phyloP scores from a whole-genome alignment of 176 grass and related monocot genomes.

The Olyra latifolia region DNA sequence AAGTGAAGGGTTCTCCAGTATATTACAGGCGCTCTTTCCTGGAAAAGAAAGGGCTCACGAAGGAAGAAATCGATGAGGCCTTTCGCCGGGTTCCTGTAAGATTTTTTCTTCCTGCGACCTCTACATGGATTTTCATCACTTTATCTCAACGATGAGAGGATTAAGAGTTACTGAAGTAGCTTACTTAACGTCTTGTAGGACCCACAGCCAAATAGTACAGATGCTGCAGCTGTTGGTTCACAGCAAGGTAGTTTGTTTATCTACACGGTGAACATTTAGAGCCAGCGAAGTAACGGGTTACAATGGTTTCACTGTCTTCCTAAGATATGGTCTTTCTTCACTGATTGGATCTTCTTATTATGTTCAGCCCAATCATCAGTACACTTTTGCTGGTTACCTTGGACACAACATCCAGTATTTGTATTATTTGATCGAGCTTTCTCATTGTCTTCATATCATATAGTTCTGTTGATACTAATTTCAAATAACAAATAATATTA shows the following conservation, averaged over 20 bases:
- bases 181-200: slow-evolving; percentile 55
- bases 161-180: slow-evolving; percentile 25
- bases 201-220: slow-evolving; percentile 48
- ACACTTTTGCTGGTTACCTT: neutral
- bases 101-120: neutral
- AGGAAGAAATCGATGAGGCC: slow-evolving; percentile 87
- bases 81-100: slow-evolving; percentile 82
- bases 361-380: neutral
- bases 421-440: neutral
- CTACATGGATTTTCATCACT: neutral
- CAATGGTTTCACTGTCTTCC: neutral
- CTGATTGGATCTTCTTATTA: neutral
- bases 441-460: neutral
- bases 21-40: slow-evolving; percentile 75
- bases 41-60: slow-evolving; percentile 82
- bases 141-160: neutral
- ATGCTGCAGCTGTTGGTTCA: slow-evolving; percentile 27
- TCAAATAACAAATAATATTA: neutral
- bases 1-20: slow-evolving; percentile 70
- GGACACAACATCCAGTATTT: neutral
- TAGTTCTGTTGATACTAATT: neutral
- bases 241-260: slow-evolving; percentile 51
- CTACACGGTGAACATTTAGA: neutral
- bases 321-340: neutral
- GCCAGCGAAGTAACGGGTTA: neutral